Conservation (phyloP, 2,329 filamentous ascomycete genomes). For the Epichloe hybrida region DNA sequence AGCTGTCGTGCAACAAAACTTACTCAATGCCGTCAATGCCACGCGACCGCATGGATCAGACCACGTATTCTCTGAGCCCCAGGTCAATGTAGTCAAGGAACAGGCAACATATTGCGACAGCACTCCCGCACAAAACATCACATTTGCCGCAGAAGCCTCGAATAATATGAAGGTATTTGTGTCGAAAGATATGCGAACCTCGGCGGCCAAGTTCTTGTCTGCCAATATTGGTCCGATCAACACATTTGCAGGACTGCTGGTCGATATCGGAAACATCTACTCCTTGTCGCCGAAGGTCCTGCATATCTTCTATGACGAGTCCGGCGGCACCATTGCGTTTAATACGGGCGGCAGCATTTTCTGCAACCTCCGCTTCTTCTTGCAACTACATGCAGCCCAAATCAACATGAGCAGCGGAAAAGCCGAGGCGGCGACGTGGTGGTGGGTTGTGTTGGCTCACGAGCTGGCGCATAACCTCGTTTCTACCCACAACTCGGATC, state of each 20-base stretch:
- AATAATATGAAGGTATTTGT: constrained; percentile 65
- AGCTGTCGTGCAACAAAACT: constrained; percentile 50
- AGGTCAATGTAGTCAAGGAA: constrained; percentile 63
- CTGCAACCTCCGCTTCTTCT: constrained; percentile 83
- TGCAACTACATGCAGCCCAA: constrained; percentile 55
- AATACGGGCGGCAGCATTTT: constrained; percentile 80
- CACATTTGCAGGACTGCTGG: constrained; percentile 54
- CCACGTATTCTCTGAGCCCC: constrained; percentile 57
- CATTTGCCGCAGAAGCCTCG: constrained; percentile 53
- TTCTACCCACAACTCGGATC: constrained; percentile 58
- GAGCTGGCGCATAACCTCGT: constrained; percentile 94
- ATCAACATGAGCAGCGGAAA: constrained; percentile 30
- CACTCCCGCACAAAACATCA: constrained; percentile 58
- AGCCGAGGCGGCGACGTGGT: constrained; percentile 65
- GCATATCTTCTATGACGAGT: constrained; percentile 77
- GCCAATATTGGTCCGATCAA: constrained; percentile 50
- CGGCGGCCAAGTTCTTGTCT: constrained; percentile 42
- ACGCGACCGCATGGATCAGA: constrained; percentile 65
- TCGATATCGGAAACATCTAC: constrained; percentile 61
- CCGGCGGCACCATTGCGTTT: constrained; percentile 78
- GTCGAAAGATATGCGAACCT: constrained; percentile 35
- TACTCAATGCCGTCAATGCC: constrained; percentile 65
- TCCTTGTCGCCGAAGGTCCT: constrained; percentile 52
- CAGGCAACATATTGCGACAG: constrained; percentile 78
- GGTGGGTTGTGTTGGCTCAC: constrained; percentile 93